Base-by-base conservation (phyloP, 257 asterid genomes). In the Craterostigma plantagineum region DNA sequence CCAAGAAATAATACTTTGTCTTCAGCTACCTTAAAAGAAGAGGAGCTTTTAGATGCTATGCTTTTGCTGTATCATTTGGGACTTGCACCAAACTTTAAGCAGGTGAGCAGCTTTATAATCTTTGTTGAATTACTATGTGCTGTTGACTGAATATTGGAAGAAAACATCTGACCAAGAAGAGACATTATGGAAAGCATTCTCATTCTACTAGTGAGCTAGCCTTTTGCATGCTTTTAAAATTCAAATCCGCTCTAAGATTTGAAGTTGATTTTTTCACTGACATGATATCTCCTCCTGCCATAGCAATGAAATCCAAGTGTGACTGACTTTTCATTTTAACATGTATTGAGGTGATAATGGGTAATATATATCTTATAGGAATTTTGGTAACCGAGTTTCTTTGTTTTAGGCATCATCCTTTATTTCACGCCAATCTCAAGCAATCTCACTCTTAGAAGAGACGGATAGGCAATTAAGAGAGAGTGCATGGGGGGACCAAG, bases 21-120 rank as follows among this genome's bases (percentile, higher is more conserved):
- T 51, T 72, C 92, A 11, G 75, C 85, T 58, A 65, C 90, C 42
- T 65, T 86, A 39, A 86, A 78, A 58, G 97, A 86, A 73, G 95
- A 86, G 61, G 97, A 86, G 68, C 95, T 86, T 59, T 59, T 86
- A 46, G 95, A 86, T 71, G 79, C 85, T 50, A 78, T 86, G 97
- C 90, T 86, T 49, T 61, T 78, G 67, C 54, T 86, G 34, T 81
- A 86, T 64, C 90, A 81, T 68, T 65, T 86, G 83, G 97, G 97
- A 47, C 71, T 86, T 64, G 91, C 93, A 9, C 97, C 97, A 17
- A 82, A 86, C 55, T 82, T 81, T 69, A 86, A 81, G 75, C 94
- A 81, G 97, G 97, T 81, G 44, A 58, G 62, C 46, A 12, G n/a
- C 42, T 16, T 43, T 46, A 12, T 14, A 11, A 17, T 42, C 48